A percentile compares a stretch with the other conserved stretches of the same genome.
phyloP scores from a whole-genome alignment of 768 basidiomycete species.

The Lentinus tigrinus region DNA sequence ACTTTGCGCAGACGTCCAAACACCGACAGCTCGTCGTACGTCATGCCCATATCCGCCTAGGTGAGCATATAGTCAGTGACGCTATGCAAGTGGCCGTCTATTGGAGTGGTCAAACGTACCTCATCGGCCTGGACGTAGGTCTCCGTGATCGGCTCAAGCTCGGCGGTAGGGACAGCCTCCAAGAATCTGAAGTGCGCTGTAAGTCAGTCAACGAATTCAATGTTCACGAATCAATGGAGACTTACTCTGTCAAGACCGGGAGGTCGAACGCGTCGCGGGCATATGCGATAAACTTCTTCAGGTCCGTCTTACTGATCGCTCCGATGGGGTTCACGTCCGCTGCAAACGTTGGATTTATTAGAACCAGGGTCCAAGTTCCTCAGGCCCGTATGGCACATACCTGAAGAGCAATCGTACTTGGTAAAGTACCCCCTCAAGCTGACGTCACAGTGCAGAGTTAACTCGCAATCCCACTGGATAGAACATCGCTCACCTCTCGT shows the following conservation, averaged over 20 bases:
- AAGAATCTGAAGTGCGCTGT: too few relatives aligned
- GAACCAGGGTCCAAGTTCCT: neutral
- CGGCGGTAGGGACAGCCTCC: slow-evolving; percentile 90
- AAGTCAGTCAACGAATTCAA: too few relatives aligned
- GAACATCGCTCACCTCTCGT: slow-evolving; percentile 71
- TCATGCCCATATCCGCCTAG: slow-evolving; percentile 99
- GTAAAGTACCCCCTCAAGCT: slow-evolving; percentile 96
- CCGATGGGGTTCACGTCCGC: slow-evolving; percentile 99
- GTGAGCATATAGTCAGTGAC: neutral
- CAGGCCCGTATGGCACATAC: slow-evolving; percentile 34
- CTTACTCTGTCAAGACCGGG: slow-evolving; percentile 76
- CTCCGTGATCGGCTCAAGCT: slow-evolving; percentile 92
- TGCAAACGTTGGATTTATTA: slow-evolving; percentile 28
- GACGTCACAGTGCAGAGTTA: neutral
- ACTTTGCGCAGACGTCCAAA: slow-evolving; percentile 93
- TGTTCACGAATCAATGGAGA: too few relatives aligned
- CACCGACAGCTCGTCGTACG: slow-evolving; percentile 92
- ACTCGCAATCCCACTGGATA: neutral
- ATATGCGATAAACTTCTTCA: slow-evolving; percentile 93
- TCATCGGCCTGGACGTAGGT: slow-evolving; percentile 96
- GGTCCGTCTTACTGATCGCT: slow-evolving; percentile 94
- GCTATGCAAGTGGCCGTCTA: neutral
- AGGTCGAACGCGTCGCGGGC: slow-evolving; percentile 78
- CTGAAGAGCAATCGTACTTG: slow-evolving; percentile 96
- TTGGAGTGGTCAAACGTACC: slow-evolving; percentile 46